Evolutionary conservation across 306 rosid genomes (phyloP).

Genomic region (Cucurbita ficifolia): DNA sequence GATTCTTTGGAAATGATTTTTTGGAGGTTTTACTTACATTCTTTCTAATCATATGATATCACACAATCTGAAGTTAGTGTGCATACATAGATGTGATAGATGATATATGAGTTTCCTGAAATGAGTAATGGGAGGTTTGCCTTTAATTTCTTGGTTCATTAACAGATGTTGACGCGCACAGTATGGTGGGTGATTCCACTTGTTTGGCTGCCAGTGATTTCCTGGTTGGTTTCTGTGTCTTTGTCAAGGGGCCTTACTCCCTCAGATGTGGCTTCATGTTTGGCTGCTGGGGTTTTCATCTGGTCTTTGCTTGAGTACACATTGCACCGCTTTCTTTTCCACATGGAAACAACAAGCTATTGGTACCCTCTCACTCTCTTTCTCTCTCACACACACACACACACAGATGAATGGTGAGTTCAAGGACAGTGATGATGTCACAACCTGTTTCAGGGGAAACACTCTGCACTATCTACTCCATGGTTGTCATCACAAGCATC

Average conservation of each 20-base stretch:
- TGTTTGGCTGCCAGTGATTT: constrained; percentile 88
- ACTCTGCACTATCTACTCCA: constrained; percentile 83
- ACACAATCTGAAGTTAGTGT: neutral
- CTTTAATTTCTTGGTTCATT: constrained; percentile 7
- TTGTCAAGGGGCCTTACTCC: constrained; percentile 42
- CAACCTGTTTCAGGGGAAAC: constrained; percentile 55
- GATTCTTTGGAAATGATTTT: constrained; percentile 64
- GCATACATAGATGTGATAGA: neutral
- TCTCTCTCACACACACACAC: neutral
- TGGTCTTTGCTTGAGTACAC: constrained; percentile 84
- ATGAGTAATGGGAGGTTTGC: neutral
- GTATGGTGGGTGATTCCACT: constrained; percentile 96
- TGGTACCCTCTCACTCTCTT: constrained; percentile 38
- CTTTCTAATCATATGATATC: neutral
- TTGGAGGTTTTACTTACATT: constrained; percentile 45
- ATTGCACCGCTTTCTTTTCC: constrained; percentile 88
- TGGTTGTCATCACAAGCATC: constrained; percentile 98
- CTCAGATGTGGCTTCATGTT: constrained; percentile 34
- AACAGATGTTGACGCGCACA: constrained; percentile 79
- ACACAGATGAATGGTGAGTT: neutral
- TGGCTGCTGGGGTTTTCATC: constrained; percentile 47
- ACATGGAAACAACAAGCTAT: constrained; percentile 76
- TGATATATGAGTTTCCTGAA: neutral
- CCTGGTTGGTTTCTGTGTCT: constrained; percentile 41
- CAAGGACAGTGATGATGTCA: neutral